These are phyloP conservation scores for Thelonectria rubi DNA, from an alignment of 2,329 filamentous ascomycete species.

Conservation along the genomic window DNA sequence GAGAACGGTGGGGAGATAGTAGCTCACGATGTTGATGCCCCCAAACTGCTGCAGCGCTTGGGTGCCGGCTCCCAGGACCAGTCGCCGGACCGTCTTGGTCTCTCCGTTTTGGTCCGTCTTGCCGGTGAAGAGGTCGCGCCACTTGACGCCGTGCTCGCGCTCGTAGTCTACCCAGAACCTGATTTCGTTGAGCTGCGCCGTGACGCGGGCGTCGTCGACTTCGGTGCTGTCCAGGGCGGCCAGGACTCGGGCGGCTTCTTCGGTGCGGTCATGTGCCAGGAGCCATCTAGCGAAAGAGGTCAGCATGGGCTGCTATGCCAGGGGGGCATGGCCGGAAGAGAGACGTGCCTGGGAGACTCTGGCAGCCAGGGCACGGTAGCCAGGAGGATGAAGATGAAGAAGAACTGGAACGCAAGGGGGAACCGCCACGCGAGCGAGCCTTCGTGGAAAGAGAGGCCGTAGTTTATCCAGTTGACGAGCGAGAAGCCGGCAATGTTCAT, in stretches of 20 bases:
- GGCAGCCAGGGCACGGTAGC: constrained; percentile 40
- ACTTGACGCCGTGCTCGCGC: constrained; percentile 15
- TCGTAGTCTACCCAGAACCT: constrained; percentile 9
- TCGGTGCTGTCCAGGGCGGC: background rate
- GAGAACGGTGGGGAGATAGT: constrained; percentile 56
- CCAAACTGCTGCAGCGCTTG: constrained; percentile 29
- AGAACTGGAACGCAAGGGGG: constrained; percentile 54
- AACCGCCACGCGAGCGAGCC: constrained; percentile 53
- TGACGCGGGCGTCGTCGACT: background rate
- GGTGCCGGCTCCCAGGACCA: constrained; percentile 22
- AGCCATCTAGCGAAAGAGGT: background rate
- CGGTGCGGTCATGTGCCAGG: constrained; percentile 1
- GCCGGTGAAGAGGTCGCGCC: constrained; percentile 4
- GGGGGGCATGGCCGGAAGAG: too few relatives aligned
- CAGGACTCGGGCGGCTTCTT: constrained; percentile 13
- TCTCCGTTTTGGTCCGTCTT: constrained; percentile 12
- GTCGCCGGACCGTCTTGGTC: constrained; percentile 21
- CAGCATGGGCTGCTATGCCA: background rate
- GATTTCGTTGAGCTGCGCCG: constrained; percentile 5
- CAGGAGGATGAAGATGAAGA: constrained; percentile 39
- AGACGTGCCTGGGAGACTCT: constrained; percentile 12
- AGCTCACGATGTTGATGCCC: constrained; percentile 29
- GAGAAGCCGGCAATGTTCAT: constrained; percentile 10
- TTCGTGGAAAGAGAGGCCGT: constrained; percentile 48
- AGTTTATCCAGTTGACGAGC: constrained; percentile 52